Percentiles rank a stretch among this genome's conserved stretches.
Evolutionary conservation across 805 yeast genomes (phyloP).

Genomic region (Yamadazyma akitaensis): DNA sequence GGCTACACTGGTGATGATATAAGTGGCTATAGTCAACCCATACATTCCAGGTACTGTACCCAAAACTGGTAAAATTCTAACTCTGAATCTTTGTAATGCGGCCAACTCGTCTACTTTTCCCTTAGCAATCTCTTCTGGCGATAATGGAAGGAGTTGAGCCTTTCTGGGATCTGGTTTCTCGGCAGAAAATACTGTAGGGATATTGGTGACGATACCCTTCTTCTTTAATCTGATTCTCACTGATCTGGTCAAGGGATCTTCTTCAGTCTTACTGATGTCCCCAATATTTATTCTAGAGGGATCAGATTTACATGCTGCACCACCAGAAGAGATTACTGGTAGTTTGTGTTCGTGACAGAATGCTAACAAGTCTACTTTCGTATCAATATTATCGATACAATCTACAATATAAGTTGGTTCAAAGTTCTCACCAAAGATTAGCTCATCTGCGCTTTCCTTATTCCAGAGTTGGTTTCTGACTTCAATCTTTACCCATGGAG

Average conservation of each 20-base stretch:
- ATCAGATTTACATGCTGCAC: conserved; percentile 96
- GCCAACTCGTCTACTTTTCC: conserved; percentile 86
- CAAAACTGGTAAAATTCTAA: conserved; percentile 88
- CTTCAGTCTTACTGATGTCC: conserved; percentile 86
- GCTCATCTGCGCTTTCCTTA: conserved; percentile 57
- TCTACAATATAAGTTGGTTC: conserved; percentile 82
- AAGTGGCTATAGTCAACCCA: conserved; percentile 86
- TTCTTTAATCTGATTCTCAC: conserved; percentile 82
- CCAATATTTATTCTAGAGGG: conserved; percentile 88
- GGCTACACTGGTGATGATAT: conserved; percentile 71
- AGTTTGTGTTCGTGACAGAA: conserved; percentile 61
- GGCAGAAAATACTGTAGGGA: conserved; percentile 86
- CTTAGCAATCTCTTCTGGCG: conserved; percentile 73
- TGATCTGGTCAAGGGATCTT: conserved; percentile 86
- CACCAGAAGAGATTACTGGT: conserved; percentile 87
- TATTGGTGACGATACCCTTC: conserved; percentile 69
- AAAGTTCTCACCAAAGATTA: conserved; percentile 47
- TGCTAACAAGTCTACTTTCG: conserved; percentile 87
- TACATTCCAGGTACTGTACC: conserved; percentile 98
- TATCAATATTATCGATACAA: conserved; percentile 94
- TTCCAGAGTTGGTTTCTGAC: conserved; percentile 77
- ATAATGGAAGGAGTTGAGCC: conserved; percentile 81
- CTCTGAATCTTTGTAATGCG: conserved; percentile 86
- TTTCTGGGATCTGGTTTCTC: conserved; percentile 97
- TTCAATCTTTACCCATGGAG: conserved; percentile 93